Percentiles rank a stretch among this genome's conserved stretches.
Conservation (phyloP, 305 asterid species). For the Nicotiana rustica region DNA sequence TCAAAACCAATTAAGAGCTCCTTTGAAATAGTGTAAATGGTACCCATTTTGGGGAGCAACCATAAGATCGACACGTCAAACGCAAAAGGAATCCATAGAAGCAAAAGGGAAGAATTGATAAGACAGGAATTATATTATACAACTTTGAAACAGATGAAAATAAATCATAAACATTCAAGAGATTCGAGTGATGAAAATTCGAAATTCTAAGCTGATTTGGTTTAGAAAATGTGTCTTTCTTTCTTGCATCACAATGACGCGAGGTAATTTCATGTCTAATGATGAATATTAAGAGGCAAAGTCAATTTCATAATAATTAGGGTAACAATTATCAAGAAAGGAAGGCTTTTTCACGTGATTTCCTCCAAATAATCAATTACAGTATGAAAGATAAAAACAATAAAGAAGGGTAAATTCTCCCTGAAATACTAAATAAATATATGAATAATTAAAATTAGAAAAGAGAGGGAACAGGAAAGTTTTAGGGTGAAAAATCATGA, state of each 20-base stretch:
- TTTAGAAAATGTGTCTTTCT: constrained; percentile 25
- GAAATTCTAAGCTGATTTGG: constrained; percentile 1
- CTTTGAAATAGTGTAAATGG: too few relatives aligned
- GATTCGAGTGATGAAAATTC: constrained; percentile 11
- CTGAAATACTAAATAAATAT: too few relatives aligned
- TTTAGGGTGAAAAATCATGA: not conserved
- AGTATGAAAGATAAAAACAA: not conserved
- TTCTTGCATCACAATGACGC: constrained; percentile 26
- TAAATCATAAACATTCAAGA: not conserved
- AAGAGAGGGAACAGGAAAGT: not conserved
- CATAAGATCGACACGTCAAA: not conserved
- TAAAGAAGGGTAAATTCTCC: not conserved
- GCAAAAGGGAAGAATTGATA: not conserved
- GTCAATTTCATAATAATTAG: constrained; percentile 25
- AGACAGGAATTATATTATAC: not conserved
- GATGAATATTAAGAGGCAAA: constrained; percentile 2
- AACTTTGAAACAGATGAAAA: not conserved
- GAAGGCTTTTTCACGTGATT: constrained; percentile 24
- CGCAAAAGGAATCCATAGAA: not conserved
- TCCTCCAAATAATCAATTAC: constrained; percentile 4
- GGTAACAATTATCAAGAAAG: constrained; percentile 6
- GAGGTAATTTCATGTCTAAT: not conserved
- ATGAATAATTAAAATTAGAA: too few relatives aligned
- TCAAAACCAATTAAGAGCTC: too few relatives aligned
- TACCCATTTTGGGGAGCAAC: too few relatives aligned